Base-by-base conservation (phyloP, 2,329 filamentous ascomycete species). In the Blastomyces parvus region DNA sequence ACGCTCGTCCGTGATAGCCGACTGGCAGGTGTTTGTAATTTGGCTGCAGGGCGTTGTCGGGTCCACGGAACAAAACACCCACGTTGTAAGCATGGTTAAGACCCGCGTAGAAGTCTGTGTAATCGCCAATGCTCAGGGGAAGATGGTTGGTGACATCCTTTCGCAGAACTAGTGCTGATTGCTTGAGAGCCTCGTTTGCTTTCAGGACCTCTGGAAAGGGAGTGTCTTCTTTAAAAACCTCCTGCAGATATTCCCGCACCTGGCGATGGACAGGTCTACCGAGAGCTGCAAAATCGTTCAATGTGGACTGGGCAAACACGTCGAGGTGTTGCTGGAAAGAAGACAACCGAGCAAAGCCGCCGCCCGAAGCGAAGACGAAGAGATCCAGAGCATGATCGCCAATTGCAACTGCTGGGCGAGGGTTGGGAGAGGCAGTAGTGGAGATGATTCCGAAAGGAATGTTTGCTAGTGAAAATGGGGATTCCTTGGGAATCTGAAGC, bases 61-160 rank as follows among this genome's bases (percentile, higher is more conserved):
- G 82, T 0, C 88, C 89, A 53, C 90, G 84, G 76, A 93, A 91
- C 65, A 93, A 81, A 13, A 82, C 80, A 3, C 88, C 89, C 19
- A 88, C 82, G 64, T 87, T 88, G 76, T 85, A 87, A 22, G 90
- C 90, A 76, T 94, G 90, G 72, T 92, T 88, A 67, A 87, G 78
- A 17, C 90, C 90, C 11, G 88, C 89, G 71, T 90, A 94, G 78
- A 94, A 94, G 74, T 94, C 90, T 1, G 89, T 90, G 74, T 93
- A 94, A 73, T 93, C 89, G 33, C 88, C 88, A 68, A 93, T 90
- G 62, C 82, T 80, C 84, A 94, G 86, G 1, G 90, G 90, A 8
- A 93, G 71, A 70, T 92, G 88, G 71, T 83, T 86, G 66, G 80
- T 83, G 59, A 87, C 83, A 25, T 84, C 77, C 4, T 80, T 78